These are phyloP conservation scores for Pisolithus sp. DNA, from an alignment of 768 basidiomycete genomes.

Conservation along the genomic window DNA sequence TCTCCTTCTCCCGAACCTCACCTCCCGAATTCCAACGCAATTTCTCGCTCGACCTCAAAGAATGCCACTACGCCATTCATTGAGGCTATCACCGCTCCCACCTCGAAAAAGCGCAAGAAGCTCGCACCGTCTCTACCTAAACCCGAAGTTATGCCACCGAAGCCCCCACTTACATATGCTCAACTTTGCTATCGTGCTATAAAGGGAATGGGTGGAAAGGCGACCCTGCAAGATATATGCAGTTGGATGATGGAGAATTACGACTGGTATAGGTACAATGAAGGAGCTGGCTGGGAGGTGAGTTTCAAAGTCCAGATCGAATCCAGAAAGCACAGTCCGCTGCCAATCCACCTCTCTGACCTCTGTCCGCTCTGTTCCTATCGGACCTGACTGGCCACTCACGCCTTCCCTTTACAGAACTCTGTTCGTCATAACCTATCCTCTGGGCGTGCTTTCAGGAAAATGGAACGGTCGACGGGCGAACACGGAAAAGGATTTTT, in stretches of 20 bases:
- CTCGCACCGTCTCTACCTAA: conserved; percentile 37
- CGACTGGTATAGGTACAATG: conserved; percentile 86
- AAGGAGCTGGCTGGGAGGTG: conserved; percentile 87
- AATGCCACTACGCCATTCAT: conserved; percentile 17
- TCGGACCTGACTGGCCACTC: conserved; percentile 8
- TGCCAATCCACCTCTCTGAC: background rate
- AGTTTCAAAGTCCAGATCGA: conserved; percentile 17
- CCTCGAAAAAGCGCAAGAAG: conserved; percentile 71
- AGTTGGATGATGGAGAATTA: conserved; percentile 84
- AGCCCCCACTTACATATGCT: conserved; percentile 87
- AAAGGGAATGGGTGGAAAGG: conserved; percentile 72
- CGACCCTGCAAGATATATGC: conserved; percentile 88
- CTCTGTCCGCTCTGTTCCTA: conserved; percentile 1
- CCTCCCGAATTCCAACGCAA: conserved; percentile 59
- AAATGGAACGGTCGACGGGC: conserved; percentile 78
- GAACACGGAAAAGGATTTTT: conserved; percentile 90
- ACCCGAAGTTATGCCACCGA: conserved; percentile 77
- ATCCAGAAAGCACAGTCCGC: background rate
- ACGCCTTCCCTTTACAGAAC: conserved; percentile 43
- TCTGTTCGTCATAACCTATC: conserved; percentile 96
- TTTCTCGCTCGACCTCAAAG: conserved; percentile 37
- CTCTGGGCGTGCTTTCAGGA: conserved; percentile 85
- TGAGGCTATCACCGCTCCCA: conserved; percentile 18
- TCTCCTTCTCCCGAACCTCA: conserved; percentile 43
- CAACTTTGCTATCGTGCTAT: conserved; percentile 89